These are phyloP conservation scores for Pestalotiopsis sp. DNA, from an alignment of 2,329 filamentous ascomycete genomes.

Conservation along the genomic window DNA sequence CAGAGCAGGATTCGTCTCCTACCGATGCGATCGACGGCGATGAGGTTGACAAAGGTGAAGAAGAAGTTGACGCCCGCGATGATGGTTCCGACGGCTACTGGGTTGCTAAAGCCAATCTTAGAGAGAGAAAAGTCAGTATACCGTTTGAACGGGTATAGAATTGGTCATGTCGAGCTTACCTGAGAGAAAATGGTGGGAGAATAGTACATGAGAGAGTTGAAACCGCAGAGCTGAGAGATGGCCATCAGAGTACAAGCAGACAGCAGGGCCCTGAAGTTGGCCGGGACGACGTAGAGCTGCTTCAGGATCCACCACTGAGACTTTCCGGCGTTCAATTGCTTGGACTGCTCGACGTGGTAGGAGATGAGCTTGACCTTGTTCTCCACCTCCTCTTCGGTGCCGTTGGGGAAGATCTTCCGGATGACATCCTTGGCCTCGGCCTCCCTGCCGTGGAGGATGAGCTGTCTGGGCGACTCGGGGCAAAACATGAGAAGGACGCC, in stretches of 20 bases:
- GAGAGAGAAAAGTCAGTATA: background rate
- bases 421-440: constrained; percentile 5
- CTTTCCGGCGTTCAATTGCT: constrained; percentile 2
- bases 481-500: constrained; percentile 4
- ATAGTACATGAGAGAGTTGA: constrained; percentile 11
- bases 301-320: constrained; percentile 8
- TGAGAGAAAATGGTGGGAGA: constrained; percentile 1
- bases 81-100: constrained; percentile 9
- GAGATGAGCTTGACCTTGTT: constrained; percentile 6
- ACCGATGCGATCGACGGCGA: background rate
- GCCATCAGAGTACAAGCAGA: constrained; percentile 9
- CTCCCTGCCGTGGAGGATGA: background rate
- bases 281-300: constrained; percentile 9
- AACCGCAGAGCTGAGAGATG: constrained; percentile 2
- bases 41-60: constrained; percentile 12
- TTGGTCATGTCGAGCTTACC: constrained; percentile 1
- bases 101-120: constrained; percentile 8
- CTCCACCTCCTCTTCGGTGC: constrained; percentile 5
- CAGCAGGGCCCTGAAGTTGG: constrained; percentile 4
- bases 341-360: constrained; percentile 7
- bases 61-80: constrained; percentile 10
- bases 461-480: constrained; percentile 9
- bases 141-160: background rate
- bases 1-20: constrained; percentile 4
- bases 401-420: constrained; percentile 4